Evolutionary conservation across 2,329 filamentous ascomycete genomes (phyloP).

Genomic region (Fusarium scirpi): DNA sequence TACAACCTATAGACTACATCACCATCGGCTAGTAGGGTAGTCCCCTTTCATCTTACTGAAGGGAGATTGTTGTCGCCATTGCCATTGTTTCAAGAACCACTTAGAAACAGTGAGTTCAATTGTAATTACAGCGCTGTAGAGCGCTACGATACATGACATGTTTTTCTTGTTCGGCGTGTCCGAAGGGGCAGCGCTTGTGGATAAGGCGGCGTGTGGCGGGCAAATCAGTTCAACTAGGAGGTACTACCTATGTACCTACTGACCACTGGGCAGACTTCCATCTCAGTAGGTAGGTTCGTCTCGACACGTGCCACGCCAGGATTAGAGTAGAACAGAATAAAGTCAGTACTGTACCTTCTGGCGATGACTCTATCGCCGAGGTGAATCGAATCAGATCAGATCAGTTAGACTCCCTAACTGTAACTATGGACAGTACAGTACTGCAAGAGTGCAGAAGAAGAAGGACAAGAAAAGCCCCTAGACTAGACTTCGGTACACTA

Average conservation of each 20-base stretch:
- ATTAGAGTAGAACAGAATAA: not conserved
- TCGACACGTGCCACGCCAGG: slow-evolving; percentile 18
- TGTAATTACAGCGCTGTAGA: not conserved
- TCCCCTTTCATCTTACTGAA: slow-evolving; percentile 5
- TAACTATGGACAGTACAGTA: not conserved
- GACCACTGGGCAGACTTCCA: slow-evolving; percentile 21
- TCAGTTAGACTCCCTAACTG: not conserved
- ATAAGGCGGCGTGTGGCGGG: slow-evolving; percentile 33
- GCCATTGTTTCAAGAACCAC: slow-evolving; percentile 18
- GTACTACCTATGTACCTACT: too few species aligned
- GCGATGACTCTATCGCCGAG: slow-evolving; percentile 1
- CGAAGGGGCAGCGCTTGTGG: slow-evolving; percentile 40
- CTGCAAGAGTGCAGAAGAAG: not conserved
- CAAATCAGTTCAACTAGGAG: slow-evolving; percentile 20
- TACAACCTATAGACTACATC: slow-evolving; percentile 3
- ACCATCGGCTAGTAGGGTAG: not conserved
- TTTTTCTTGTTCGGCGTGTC: slow-evolving; percentile 30
- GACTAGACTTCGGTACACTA: not conserved
- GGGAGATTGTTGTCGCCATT: not conserved
- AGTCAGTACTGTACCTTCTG: not conserved
- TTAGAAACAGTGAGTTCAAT: not conserved
- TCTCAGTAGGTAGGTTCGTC: slow-evolving; percentile 5
- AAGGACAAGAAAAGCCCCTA: not conserved
- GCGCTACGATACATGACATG: slow-evolving; percentile 10
- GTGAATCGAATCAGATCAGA: not conserved